Evolutionary conservation across 2,329 filamentous ascomycete genomes (phyloP), one percentile per base, ranked within the genome.

Genomic region (Akanthomyces dipterigenus): DNA sequence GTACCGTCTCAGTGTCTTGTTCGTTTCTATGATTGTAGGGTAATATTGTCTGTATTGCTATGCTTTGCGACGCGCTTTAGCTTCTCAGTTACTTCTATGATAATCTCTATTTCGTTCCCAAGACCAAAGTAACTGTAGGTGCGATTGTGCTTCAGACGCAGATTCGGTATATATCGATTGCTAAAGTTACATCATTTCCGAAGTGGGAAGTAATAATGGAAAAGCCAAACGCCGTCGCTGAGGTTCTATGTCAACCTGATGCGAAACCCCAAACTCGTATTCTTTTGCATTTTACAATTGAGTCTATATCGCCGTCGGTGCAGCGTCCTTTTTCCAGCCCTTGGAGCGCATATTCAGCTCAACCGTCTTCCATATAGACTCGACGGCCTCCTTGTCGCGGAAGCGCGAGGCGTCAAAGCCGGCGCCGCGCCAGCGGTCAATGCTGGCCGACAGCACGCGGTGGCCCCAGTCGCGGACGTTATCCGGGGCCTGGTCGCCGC

Each of bases 361-460:
- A 65, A 99, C 89, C 5, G 85, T 80, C 70, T 89, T 89, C 95
- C 95, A 99, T 64, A 99, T 91, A 63, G 86, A 82, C 80, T 98
- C 95, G 11, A 97, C 91, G 20, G 96, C 87, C 78, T 98, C 95
- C 55, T 93, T 83, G 75, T 99, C 95, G 68, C 93, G 82, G 87
- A 93, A 98, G 14, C 82, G 79, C 63, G 82, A 82, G 22, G 77
- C 74, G 64, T 85, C 82, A 5, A 79, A 75, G 16, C 79, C 78
- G 49, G 82, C 80, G 45, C 74, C 74, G 45, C 86, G 87, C 85
- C 89, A 96, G 69, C 93, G 89, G 70, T 98, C 95, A n/a, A 99
- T 84, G 54, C 85, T 83, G 56, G 89, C 88, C 46, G 83, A 86
- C 69, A 91, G 76, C 24, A 99, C 93, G 46, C 90, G 88, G 64